Evolutionary conservation across 2,329 filamentous ascomycete genomes (phyloP), one percentile per base, ranked within the genome.

Genomic region (Arthrinium puccinioides): DNA sequence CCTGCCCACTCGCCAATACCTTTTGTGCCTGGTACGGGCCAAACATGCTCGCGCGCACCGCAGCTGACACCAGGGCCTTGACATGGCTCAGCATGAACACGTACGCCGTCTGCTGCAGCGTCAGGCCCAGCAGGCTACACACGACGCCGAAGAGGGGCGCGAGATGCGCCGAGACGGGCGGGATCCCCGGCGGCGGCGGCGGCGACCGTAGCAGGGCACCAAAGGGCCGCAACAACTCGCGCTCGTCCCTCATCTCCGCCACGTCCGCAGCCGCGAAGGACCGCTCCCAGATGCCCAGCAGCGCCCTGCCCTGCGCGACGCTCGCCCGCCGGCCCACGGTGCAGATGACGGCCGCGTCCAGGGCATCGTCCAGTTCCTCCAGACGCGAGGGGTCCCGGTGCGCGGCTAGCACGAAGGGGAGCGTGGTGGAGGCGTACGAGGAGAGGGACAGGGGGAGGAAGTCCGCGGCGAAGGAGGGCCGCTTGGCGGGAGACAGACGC

Each of bases 11-110:
- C 3, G 84, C 85, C 33, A 92, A 66, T 20, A 88, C 64, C 44
- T 73, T 76, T 56, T 92, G 86, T 39, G 82, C 82, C 57, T 87
- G 82, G 55, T 87, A 92, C 6, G 86, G 86, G 0, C 86, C 86
- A 60, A 90, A 79, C 46, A 88, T 74, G 51, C 82, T 83, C 16
- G 85, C 82, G 38, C 86, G 66, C 44, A 92, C 84, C 1, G 80
- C 86, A 2, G 86, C 86, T 28, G 81, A 86, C 33, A 87, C 68
- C 37, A 90, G 62, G 0, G 84, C 84, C 57, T 87, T 85, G 40
- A 82, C 79, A 59, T 90, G 86, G 42, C 79, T 76, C 46, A 90
- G 71, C 56, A 90, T 63, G 56, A 87, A 89, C 19, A 89, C 65
- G 56, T 88, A 87, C 1, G 81, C 79, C 16, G 83, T 70, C 56